Conservation (phyloP, 176 grass and related monocot species). For the maize (Zea mays) region DNA sequence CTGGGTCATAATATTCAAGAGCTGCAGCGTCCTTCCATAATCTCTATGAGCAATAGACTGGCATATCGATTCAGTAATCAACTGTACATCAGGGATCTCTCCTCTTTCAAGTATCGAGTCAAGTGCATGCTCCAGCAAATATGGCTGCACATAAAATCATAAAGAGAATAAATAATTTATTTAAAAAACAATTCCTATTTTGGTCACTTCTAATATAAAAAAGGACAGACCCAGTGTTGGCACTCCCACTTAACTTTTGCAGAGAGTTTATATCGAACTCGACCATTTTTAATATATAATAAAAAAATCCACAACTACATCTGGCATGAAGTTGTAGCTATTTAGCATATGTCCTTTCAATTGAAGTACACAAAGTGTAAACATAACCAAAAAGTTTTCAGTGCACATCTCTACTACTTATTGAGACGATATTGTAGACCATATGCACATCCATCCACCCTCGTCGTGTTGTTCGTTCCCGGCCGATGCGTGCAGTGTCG, state of each 20-base stretch:
- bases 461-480: too few species aligned
- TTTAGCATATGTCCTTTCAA: slow-evolving; percentile 1
- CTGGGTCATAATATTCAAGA: slow-evolving; percentile 41
- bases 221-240: too few species aligned
- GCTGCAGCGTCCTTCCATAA: slow-evolving; percentile 36
- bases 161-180: slow-evolving; percentile 21
- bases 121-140: slow-evolving; percentile 53
- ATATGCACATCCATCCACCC: too few species aligned
- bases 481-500: too few species aligned
- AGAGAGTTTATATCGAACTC: too few species aligned
- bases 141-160: slow-evolving; percentile 33
- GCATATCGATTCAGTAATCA: slow-evolving; percentile 50
- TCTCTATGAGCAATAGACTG: slow-evolving; percentile 38
- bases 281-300: too few species aligned
- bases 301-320: background rate
- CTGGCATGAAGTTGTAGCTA: slow-evolving; percentile 1
- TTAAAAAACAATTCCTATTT: slow-evolving; percentile 8
- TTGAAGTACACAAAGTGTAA: slow-evolving; percentile 22
- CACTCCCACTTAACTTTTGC: too few species aligned
- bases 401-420: background rate
- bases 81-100: slow-evolving; percentile 39
- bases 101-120: slow-evolving; percentile 49
- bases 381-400: background rate
- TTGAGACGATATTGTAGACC: too few species aligned
- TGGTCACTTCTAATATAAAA: background rate